These are phyloP conservation scores for Microstegium vimineum DNA, from an alignment of 176 grass and related monocot species.

Conservation along the genomic window DNA sequence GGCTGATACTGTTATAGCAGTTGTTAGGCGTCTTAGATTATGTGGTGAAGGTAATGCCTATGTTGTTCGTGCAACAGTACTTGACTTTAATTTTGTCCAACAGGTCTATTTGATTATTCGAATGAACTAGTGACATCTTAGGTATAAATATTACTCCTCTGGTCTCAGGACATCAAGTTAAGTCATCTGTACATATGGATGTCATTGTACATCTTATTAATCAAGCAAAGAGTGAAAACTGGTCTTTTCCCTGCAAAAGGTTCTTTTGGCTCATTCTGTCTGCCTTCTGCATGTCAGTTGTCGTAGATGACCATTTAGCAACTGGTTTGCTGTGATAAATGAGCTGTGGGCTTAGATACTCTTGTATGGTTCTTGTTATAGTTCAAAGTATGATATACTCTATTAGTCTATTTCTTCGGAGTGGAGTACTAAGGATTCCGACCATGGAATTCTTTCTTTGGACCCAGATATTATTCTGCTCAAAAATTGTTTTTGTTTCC, in stretches of 20 bases:
- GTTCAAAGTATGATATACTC: background rate
- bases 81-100: background rate
- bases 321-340: background rate
- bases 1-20: conserved; percentile 87
- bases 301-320: background rate
- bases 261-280: background rate
- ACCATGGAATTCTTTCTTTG: background rate
- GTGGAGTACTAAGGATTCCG: background rate
- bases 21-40: conserved; percentile 75
- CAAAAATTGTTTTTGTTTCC: background rate
- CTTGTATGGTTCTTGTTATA: background rate
- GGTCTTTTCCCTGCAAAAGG: background rate
- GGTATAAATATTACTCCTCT: background rate
- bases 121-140: background rate
- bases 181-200: background rate
- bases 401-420: background rate
- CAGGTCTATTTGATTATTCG: background rate
- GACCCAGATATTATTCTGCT: background rate
- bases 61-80: background rate
- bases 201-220: background rate
- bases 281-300: background rate
- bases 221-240: background rate
- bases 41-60: conserved; percentile 72
- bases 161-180: background rate
- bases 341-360: background rate